Evolutionary conservation across 2,329 filamentous ascomycete genomes (phyloP).

Genomic region (Colletotrichum aenigma): DNA sequence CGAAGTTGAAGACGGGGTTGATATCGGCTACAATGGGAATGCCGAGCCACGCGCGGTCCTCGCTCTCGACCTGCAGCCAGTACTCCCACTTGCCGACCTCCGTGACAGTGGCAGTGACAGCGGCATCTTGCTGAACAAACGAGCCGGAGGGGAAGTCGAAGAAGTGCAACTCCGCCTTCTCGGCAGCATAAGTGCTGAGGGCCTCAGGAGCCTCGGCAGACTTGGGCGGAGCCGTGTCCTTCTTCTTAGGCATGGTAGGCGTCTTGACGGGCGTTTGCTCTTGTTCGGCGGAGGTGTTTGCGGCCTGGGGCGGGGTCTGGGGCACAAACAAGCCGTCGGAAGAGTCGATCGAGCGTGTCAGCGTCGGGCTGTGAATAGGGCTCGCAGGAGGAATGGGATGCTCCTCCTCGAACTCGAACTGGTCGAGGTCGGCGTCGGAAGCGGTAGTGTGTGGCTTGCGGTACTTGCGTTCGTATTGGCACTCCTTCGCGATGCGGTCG

Average conservation of each 20-base stretch:
- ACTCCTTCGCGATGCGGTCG: conserved; percentile 82
- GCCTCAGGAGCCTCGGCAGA: conserved; percentile 71
- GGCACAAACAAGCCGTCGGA: conserved; percentile 56
- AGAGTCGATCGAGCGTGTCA: conserved; percentile 60
- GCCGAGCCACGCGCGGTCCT: conserved; percentile 83
- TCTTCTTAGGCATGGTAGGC: conserved; percentile 35
- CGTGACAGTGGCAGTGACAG: conserved; percentile 78
- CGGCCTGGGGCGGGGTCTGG: conserved; percentile 42
- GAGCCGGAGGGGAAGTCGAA: conserved; percentile 89
- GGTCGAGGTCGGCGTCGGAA: conserved; percentile 77
- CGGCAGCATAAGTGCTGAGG: conserved; percentile 74
- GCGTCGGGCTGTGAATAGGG: conserved; percentile 62
- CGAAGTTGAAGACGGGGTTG: conserved; percentile 97
- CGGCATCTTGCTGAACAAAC: conserved; percentile 79
- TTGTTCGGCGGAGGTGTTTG: conserved; percentile 53
- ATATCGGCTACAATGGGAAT: conserved; percentile 87
- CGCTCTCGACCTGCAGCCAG: conserved; percentile 85
- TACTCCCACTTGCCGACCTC: conserved; percentile 94
- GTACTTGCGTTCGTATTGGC: conserved; percentile 97
- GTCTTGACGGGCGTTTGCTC: conserved; percentile 33
- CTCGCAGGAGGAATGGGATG: conserved; percentile 69
- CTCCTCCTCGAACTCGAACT: conserved; percentile 79
- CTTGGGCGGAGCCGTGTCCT: conserved; percentile 47
- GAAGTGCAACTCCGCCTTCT: conserved; percentile 85
- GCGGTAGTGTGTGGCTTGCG: conserved; percentile 80